Percentiles rank a stretch among this genome's conserved stretches.
Evolutionary conservation across 106 monocot genomes (phyloP).

Genomic region (Dioscorea dumetorum): DNA sequence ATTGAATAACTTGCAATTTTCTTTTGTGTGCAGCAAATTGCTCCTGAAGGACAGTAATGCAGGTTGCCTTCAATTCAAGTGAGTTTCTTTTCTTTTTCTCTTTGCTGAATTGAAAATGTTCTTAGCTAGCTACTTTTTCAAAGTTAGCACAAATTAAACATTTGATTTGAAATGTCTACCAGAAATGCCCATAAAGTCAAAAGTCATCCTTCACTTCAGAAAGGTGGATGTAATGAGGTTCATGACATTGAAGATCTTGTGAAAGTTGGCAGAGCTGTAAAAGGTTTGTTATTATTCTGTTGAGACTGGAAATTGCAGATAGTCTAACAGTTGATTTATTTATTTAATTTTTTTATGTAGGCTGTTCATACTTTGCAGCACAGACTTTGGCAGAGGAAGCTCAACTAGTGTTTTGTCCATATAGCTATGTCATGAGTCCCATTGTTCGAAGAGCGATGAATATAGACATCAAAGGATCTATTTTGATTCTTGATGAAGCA

Average conservation of each 20-base stretch:
- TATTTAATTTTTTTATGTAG: constrained; percentile 28
- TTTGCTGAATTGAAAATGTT: background rate
- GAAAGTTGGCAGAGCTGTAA: constrained; percentile 65
- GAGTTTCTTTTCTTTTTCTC: constrained; percentile 20
- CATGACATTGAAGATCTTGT: constrained; percentile 98
- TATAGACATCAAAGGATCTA: constrained; percentile 79
- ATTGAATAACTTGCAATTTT: background rate
- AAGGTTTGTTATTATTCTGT: constrained; percentile 43
- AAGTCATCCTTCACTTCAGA: constrained; percentile 73
- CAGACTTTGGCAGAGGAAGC: constrained; percentile 79
- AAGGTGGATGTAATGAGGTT: constrained; percentile 76
- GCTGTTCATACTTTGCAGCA: constrained; percentile 96
- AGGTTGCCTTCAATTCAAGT: constrained; percentile 85
- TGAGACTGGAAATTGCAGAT: background rate
- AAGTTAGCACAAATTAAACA: too few species aligned
- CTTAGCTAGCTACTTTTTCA: too few species aligned
- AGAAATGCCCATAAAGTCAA: constrained; percentile 91
- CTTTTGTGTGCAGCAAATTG: constrained; percentile 45
- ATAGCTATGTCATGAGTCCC: constrained; percentile 90
- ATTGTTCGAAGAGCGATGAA: constrained; percentile 95
- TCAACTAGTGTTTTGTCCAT: constrained; percentile 89
- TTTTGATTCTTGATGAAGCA: constrained; percentile 94
- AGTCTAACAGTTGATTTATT: too few species aligned
- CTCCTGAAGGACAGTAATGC: constrained; percentile 55
- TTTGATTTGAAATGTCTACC: constrained; percentile 1